Conservation (phyloP, 306 rosid species). For the Hippophae tibetana region DNA sequence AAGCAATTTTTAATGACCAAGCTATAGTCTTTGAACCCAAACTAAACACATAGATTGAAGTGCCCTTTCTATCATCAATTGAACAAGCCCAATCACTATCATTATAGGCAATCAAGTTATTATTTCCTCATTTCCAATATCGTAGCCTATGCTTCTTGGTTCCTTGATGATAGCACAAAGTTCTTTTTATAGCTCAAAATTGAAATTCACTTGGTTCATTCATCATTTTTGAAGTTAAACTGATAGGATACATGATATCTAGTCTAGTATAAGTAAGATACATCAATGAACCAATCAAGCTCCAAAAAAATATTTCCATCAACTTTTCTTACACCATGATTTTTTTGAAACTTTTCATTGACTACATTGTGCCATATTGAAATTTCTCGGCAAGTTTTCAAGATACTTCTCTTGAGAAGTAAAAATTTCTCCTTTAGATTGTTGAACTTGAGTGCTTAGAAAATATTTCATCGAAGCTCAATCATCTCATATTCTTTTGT, state of each 20-base stretch:
- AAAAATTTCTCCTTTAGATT: background rate
- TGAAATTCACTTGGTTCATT: background rate
- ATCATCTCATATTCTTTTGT: conserved; percentile 7
- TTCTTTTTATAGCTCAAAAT: background rate
- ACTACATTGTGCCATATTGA: background rate
- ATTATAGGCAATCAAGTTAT: background rate
- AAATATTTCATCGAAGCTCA: conserved; percentile 3
- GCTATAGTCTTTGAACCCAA: background rate
- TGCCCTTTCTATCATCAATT: background rate
- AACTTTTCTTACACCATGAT: background rate
- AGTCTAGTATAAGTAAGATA: conserved; percentile 1
- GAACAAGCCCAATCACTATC: conserved; percentile 2
- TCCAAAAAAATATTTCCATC: background rate
- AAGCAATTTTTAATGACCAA: background rate
- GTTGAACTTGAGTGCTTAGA: conserved; percentile 3
- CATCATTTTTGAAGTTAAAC: background rate
- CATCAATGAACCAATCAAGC: background rate
- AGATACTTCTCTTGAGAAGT: conserved; percentile 1
- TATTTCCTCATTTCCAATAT: background rate
- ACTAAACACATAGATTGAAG: background rate
- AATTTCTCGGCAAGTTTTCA: background rate
- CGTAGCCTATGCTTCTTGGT: background rate
- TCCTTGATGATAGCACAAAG: background rate
- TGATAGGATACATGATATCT: background rate
- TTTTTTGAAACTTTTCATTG: background rate